phyloP scores from a whole-genome alignment of 257 asterid genomes.

The Voacanga thouarsii region DNA sequence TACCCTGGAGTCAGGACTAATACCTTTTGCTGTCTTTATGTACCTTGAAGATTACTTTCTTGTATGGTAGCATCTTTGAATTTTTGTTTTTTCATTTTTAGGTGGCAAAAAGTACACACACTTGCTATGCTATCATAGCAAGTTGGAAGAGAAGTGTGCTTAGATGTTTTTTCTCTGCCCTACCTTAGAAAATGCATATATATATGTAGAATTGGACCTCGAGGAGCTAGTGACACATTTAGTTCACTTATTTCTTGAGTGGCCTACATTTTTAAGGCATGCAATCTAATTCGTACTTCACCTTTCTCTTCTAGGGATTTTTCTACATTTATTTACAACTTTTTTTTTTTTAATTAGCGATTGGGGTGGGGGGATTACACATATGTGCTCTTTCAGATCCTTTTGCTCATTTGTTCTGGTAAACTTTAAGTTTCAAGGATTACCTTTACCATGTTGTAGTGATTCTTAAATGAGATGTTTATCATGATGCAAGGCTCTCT shows the following conservation, averaged over 20 bases:
- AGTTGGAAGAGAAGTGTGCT: background rate
- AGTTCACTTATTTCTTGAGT: background rate
- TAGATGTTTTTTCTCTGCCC: background rate
- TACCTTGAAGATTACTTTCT: too few relatives aligned
- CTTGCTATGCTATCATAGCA: background rate
- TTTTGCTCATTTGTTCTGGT: too few relatives aligned
- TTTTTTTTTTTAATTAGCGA: background rate
- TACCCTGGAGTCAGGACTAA: background rate
- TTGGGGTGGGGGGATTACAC: background rate
- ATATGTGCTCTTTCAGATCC: background rate
- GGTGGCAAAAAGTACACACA: background rate
- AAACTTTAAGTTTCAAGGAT: background rate
- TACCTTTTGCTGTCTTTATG: background rate
- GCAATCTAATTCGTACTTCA: too few relatives aligned
- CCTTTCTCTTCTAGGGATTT: background rate
- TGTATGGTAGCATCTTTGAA: background rate
- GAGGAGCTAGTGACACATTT: background rate
- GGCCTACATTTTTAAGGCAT: background rate
- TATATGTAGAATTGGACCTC: background rate
- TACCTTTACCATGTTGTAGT: background rate
- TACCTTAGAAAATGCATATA: background rate
- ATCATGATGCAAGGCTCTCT: slow-evolving; percentile 75
- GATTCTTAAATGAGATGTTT: slow-evolving; percentile 17
- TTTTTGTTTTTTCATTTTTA: background rate
- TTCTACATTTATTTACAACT: background rate